Evolutionary conservation across 169 alveolate genomes (phyloP), one percentile per base, ranked within the genome.

Genomic region (Eimeria tenella): DNA sequence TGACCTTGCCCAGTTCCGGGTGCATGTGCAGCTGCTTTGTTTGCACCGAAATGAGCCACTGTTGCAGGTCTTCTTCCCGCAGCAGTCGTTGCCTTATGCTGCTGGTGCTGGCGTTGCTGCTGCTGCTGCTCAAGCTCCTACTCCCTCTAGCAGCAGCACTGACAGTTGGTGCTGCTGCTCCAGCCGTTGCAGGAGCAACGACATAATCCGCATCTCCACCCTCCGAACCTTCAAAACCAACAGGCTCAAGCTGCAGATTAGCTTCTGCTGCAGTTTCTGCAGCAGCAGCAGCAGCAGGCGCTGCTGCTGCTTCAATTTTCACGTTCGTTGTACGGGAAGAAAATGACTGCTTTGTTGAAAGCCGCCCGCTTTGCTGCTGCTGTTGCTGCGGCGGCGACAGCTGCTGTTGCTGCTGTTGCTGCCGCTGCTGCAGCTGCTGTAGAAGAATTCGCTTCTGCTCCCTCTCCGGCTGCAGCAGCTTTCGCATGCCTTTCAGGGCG

Each of bases 391-490:
- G 86, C 86, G 11, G 82, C 19, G 68, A 58, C 68, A 58, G 68
- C 68, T 10, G 21, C 11, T 10, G 4, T 58, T 17, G 11, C n/a
- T 68, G n/a, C 77, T 17, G 68, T n/a, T 6, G 23, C 63, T 49
- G 60, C 63, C 42, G 65, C 5, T 31, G 60, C 63, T 31, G 86
- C 65, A 21, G 11, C 63, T 50, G 63, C 56, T 50, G 60, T 52
- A 17, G 25, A 58, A 75, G 63, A 19, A 50, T 8, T 49, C 49
- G 63, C 23, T 52, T 75, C 10, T 50, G 19, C 23, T 31, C 31
- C 58, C 86, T 75, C 49, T 75, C 82, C 4, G 17, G 82, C 82
- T 71, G 82, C 82, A 71, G 82, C 55, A 71, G 82, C 82, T 21
- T 21, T 4, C 82, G 86, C 86, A 75, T 75, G 86, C 86, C 11